Percentiles rank a stretch among this genome's conserved stretches.
Evolutionary conservation across 2,329 filamentous ascomycete genomes (phyloP).

Genomic region (Talaromyces amestolkiae): DNA sequence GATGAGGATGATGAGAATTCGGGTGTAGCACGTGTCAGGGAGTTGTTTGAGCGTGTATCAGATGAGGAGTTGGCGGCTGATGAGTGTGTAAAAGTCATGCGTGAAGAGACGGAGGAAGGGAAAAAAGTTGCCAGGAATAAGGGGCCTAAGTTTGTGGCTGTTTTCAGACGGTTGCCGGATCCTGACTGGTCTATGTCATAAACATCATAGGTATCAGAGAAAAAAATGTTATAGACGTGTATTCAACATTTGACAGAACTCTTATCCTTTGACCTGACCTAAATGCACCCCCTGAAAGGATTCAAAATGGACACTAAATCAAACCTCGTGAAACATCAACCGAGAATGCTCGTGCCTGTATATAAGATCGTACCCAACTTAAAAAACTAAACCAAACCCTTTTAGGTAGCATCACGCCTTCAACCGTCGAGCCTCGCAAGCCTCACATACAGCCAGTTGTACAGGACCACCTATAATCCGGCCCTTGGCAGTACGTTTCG

Average conservation of each 20-base stretch:
- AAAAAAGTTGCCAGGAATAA: conserved; percentile 94
- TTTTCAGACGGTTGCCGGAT: conserved; percentile 78
- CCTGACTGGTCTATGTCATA: conserved; percentile 60
- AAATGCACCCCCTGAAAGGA: background rate
- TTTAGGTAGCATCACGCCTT: conserved; percentile 48
- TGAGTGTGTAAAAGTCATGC: conserved; percentile 62
- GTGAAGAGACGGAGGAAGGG: conserved; percentile 85
- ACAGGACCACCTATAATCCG: conserved; percentile 48
- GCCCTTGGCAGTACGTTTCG: conserved; percentile 45
- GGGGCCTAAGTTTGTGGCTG: conserved; percentile 84
- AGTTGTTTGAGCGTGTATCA: conserved; percentile 71
- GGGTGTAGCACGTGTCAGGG: conserved; percentile 55
- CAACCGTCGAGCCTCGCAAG: conserved; percentile 60
- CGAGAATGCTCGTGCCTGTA: background rate
- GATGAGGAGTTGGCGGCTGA: conserved; percentile 55
- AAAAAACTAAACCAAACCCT: background rate
- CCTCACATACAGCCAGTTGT: conserved; percentile 61
- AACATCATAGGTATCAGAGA: background rate
- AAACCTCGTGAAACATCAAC: background rate
- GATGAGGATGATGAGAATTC: conserved; percentile 66
- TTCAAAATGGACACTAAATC: background rate
- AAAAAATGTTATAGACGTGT: background rate
- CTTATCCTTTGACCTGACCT: background rate
- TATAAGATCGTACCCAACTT: background rate
- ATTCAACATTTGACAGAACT: background rate